Percentiles rank a stretch among this genome's conserved stretches.
Conservation (phyloP, 2,329 filamentous ascomycete species). For the Colletotrichum sojae region DNA sequence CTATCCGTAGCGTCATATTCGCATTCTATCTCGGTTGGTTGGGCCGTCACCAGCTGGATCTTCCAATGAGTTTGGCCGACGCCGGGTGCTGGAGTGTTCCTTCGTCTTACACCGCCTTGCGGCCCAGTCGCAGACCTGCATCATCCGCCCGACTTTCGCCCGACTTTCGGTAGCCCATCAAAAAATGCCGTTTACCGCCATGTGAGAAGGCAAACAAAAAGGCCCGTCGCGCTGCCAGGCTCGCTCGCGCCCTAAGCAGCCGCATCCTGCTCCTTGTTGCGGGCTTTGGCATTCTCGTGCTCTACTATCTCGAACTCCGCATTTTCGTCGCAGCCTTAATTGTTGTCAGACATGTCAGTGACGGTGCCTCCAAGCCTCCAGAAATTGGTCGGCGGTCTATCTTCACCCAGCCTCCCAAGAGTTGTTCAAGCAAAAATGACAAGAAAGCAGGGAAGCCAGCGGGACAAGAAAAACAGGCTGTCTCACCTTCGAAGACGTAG, state of each 20-base stretch:
- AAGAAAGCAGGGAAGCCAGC: not conserved
- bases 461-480: not conserved
- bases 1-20: conserved; percentile 29
- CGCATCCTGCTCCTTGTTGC: conserved; percentile 20
- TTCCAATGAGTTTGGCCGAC: conserved; percentile 8
- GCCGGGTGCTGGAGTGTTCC: conserved; percentile 25
- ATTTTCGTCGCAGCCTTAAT: conserved; percentile 31
- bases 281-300: conserved; percentile 20
- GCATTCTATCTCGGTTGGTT: conserved; percentile 2
- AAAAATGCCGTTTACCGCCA: conserved; percentile 35
- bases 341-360: conserved; percentile 10
- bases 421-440: not conserved
- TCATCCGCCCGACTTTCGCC: conserved; percentile 23
- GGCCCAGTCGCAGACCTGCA: conserved; percentile 32
- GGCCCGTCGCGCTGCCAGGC: not conserved
- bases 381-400: conserved; percentile 3
- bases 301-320: conserved; percentile 32
- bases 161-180: conserved; percentile 28
- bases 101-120: conserved; percentile 32
- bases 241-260: not conserved
- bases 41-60: conserved; percentile 3
- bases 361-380: not conserved
- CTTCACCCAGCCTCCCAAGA: not conserved
- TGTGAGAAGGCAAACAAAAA: not conserved
- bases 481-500: conserved; percentile 60